Evolutionary conservation across 306 rosid genomes (phyloP), one percentile per base, ranked within the genome.

Genomic region (Glycyrrhiza uralensis): DNA sequence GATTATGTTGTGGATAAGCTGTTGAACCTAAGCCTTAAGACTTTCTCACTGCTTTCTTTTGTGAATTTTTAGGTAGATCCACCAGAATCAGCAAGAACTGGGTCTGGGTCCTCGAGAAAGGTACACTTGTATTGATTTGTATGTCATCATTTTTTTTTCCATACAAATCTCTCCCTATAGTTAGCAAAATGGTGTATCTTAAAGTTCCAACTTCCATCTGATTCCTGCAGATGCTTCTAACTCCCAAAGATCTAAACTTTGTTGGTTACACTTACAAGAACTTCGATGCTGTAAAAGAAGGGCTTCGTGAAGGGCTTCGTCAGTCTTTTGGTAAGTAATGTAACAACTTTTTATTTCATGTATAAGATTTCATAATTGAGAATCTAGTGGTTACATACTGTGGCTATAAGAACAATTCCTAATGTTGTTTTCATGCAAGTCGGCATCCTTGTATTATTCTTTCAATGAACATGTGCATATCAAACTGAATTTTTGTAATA

Each of bases 221-320:
- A 76, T 72, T 82, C 74, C 19, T 87, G 89, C 89, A 94, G 98
- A 81, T 94, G 91, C 95, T 80, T 58, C 68, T 90, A 70, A 89
- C 97, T 60, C 90, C 98, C 79, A 94, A 94, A 84, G 98, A 94
- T 85, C 85, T 94, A 41, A 94, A 82, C 85, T 94, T 94, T 66
- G 98, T 94, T 63, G 98, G 98, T 18, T 94, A 94, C 62, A 94
- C 98, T 39, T 93, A 90, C 94, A 93, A 93, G 88, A 93, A 93
- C 84, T 90, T 93, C 2, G 98, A 93, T 87, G 98, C 98, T 30
- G 95, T 94, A 56, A 91, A 91, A 81, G 98, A 91, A 81, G 98
- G 90, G 79, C 96, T 88, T 81, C 92, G 86, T 41, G 98, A 91
- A 81, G 98, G 90, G 79, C 96, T 88, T 81, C 92, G 86, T 41